Evolutionary conservation across 1,139 yeast genomes (phyloP), one percentile per base, ranked within the genome.

Genomic region (Saccharomyces hybrid): DNA sequence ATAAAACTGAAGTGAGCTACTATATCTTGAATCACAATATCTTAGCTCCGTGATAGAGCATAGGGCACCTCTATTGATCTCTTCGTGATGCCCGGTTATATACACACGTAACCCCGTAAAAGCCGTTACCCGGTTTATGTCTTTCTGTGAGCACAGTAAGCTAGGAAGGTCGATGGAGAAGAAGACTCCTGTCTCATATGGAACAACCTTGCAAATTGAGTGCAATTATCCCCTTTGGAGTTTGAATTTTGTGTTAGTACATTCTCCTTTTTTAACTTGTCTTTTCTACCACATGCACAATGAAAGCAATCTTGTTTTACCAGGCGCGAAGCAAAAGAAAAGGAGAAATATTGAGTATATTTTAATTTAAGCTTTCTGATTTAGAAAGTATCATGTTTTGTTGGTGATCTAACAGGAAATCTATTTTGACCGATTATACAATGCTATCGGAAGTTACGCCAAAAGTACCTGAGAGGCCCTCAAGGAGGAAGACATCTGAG

Each of bases 381-480:
- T 38, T 20, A 20, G 25, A 38, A 20, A 4, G 25, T 16, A 6
- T 16, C 9, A 5, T 38, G 32, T 9, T 5, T 16, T 5, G 5
- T 6, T 16, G 42, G 6, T 16, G 23, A 20, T 38, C 25, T 23
- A 38, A 11, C 25, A 16, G n/a, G 9, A 14, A 16, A 5, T 4
- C 9, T 16, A 38, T 16, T 38, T 9, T 38, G 25, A 11, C 44
- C 44, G 25, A 9, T 11, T 38, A 6, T 13, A 38, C 44, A 38
- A 38, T 38, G 44, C 20, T 26, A 20, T 38, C 44, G 13, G 44
- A 38, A 16, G 25, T 4, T 11, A 46, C 53, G n/a, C 65, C 65
- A 7, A 51, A 55, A 47, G 48, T 62, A 16, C 65, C 65, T 7
- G 53, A 53, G 46, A 57, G 64, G 38, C 64, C 63, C 2, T 49